Percentiles rank a stretch among this genome's conserved stretches.
These are phyloP conservation scores for Clausena lansium DNA, from an alignment of 345 rosid species.

Conservation along the genomic window DNA sequence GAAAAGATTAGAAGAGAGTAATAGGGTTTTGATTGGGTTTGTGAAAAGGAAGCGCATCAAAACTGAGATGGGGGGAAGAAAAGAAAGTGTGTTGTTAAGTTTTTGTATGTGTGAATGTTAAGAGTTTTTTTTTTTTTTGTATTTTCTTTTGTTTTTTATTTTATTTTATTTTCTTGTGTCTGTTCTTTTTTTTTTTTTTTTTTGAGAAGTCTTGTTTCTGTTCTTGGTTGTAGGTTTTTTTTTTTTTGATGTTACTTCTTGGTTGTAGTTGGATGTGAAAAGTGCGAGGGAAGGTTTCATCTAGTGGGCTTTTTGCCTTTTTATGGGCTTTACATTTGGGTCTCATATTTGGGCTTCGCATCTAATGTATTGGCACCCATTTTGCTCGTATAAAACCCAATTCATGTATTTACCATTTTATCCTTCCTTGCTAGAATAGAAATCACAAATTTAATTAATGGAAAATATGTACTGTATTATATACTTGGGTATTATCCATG, in stretches of 20 bases:
- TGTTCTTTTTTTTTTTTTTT: no score
- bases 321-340: background rate
- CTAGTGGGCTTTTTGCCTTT: background rate
- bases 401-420: background rate
- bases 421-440: no score
- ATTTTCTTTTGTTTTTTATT: background rate
- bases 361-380: no score
- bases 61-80: background rate
- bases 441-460: no score
- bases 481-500: no score
- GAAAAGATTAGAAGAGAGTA: slow-evolving; percentile 7
- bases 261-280: slow-evolving; percentile 1
- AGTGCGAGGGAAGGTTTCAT: slow-evolving; percentile 13
- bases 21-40: slow-evolving; percentile 27
- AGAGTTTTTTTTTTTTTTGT: no score
- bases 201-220: slow-evolving; percentile 5
- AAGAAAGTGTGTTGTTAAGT: background rate
- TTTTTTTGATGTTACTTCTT: background rate
- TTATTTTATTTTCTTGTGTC: background rate
- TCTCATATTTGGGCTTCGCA: no score
- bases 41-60: slow-evolving; percentile 42
- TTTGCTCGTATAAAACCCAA: background rate
- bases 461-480: no score
- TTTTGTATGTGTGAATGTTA: background rate
- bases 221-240: no score